Evolutionary conservation across 2,329 filamentous ascomycete species (phyloP), one percentile per base, ranked within the genome.

Genomic region (Huntiella savannae): DNA sequence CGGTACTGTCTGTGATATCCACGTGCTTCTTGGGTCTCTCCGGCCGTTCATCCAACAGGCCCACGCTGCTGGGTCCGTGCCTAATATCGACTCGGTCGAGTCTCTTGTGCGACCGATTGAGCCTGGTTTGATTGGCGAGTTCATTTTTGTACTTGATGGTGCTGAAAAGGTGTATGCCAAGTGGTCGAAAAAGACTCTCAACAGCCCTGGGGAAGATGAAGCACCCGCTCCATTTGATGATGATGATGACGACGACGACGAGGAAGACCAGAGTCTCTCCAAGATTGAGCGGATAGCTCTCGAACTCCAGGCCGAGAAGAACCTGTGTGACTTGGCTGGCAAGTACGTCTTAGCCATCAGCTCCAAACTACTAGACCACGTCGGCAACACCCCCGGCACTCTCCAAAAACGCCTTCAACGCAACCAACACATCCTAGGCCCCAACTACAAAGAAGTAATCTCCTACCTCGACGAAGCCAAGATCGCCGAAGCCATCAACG

Each of bases 381-480:
- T 65, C 1, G 75, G 73, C 5, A 63, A 70, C 8, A 64, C 73
- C 28, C 70, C 70, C 6, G 77, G 75, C 28, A 75, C 73, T 56
- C 69, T 93, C 33, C 73, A 74, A 52, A 73, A 75, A 54, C 72
- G 86, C 15, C 66, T 98, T 16, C 69, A 80, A 55, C 71, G 83
- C 53, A 95, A 98, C 62, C 80, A 80, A 57, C 67, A 65, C n/a
- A 77, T 75, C 56, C 70, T 98, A 3, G 91, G 91, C 2, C 67
- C 73, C 40, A 95, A 91, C 58, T 92, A 83, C 67, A 83, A 80
- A 56, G 85, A 91, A 55, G 76, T 95, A 5, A 66, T 94, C 4
- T 73, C 75, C 6, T 91, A 80, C 59, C 66, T 96, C 3, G 86
- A 94, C 55, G 74, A 80, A 48, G 67, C 70, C 42, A 77, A 78